Conservation (phyloP, 192 early-diverging fungal genomes). For the Entrophospora sp. region DNA sequence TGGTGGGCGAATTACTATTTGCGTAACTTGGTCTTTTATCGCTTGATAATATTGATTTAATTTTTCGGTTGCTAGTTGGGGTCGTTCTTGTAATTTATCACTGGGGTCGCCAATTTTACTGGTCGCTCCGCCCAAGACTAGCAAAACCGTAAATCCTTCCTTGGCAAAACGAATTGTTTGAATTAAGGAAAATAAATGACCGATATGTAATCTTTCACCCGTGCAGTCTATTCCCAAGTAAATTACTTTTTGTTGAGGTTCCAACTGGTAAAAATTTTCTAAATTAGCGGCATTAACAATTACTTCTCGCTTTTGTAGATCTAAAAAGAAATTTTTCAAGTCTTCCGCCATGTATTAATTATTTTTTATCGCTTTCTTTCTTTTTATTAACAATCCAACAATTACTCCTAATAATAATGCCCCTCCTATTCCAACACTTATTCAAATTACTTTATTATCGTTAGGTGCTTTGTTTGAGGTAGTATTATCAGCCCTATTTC, state of each 20-base stretch:
- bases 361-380: too few relatives aligned
- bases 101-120: slow-evolving; percentile 10
- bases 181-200: slow-evolving; percentile 6
- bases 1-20: neutral
- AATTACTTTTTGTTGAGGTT: neutral
- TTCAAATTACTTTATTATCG: too few relatives aligned
- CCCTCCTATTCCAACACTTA: too few relatives aligned
- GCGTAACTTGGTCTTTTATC: neutral
- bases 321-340: slow-evolving; percentile 1
- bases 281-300: slow-evolving; percentile 7
- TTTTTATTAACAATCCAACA: too few relatives aligned
- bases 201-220: slow-evolving; percentile 8
- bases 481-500: too few relatives aligned
- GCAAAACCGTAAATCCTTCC: neutral
- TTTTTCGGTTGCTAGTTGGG: neutral
- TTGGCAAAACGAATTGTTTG: slow-evolving; percentile 14
- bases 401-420: too few relatives aligned
- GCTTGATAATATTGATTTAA: neutral
- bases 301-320: slow-evolving; percentile 2
- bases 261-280: slow-evolving; percentile 13
- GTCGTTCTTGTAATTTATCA: slow-evolving; percentile 6
- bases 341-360: neutral
- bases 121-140: neutral
- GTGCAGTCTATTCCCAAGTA: slow-evolving; percentile 12
- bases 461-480: too few relatives aligned